Evolutionary conservation across 148 eudicot species (phyloP).

Genomic region (Vaccinium corymbosum): DNA sequence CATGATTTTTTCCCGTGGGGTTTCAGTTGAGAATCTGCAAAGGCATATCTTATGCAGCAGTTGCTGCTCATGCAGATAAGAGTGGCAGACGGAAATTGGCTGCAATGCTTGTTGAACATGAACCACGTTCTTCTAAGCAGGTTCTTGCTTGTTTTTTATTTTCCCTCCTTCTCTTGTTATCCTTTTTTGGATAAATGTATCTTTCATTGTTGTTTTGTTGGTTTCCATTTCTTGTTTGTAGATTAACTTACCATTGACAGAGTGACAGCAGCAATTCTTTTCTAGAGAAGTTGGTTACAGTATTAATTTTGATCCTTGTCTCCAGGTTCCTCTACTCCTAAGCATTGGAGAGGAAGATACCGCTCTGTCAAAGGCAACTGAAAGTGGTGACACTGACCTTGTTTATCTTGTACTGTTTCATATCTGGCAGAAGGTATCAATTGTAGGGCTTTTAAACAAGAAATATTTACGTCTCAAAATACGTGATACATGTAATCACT

Average conservation of each 20-base stretch:
- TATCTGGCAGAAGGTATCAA: constrained; percentile 77
- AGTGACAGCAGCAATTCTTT: background rate
- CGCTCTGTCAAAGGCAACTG: constrained; percentile 83
- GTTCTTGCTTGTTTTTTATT: constrained; percentile 26
- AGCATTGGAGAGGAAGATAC: constrained; percentile 95
- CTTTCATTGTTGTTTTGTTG: constrained; percentile 7
- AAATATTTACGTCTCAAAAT: background rate
- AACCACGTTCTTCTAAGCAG: constrained; percentile 94
- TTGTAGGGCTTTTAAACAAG: background rate
- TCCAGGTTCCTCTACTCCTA: constrained; percentile 85
- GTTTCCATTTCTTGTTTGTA: background rate
- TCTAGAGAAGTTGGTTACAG: background rate
- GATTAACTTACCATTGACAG: constrained; percentile 4
- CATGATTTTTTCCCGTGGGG: constrained; percentile 12
- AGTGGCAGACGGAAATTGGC: constrained; percentile 87
- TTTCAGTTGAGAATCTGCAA: constrained; percentile 82
- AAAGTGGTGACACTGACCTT: constrained; percentile 98
- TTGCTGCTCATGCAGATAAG: constrained; percentile 98
- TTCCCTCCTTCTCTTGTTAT: background rate
- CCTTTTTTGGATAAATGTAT: background rate
- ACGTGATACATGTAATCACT: background rate
- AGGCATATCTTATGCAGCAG: constrained; percentile 95
- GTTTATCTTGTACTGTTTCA: constrained; percentile 91
- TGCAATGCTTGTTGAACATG: constrained; percentile 93
- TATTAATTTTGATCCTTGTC: constrained; percentile 3